A percentile compares a stretch with the other conserved stretches of the same genome.
Conservation (phyloP, 257 asterid species). For the Gentiana dahurica region DNA sequence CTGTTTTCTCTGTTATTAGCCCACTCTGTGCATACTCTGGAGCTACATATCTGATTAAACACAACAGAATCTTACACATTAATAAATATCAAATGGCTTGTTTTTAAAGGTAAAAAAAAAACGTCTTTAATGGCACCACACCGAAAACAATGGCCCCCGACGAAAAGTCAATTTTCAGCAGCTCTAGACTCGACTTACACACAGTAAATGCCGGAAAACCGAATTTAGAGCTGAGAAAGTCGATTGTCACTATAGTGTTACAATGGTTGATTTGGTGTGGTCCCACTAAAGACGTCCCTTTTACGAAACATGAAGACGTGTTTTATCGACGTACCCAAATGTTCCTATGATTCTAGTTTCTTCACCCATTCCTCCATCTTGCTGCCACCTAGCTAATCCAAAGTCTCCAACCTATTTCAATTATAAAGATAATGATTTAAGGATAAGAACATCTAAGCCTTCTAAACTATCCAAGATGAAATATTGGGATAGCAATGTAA, state of each 20-base stretch:
- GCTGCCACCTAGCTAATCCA: slow-evolving; percentile 76
- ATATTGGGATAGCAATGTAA: background rate
- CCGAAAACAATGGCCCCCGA: no score
- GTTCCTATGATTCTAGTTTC: slow-evolving; percentile 80
- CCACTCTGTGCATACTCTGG: slow-evolving; percentile 92
- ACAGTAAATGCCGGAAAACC: no score
- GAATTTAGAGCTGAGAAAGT: no score
- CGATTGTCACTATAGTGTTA: no score
- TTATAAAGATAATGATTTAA: background rate
- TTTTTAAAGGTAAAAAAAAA: no score
- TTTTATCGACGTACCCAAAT: slow-evolving; percentile 34
- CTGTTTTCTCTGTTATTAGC: slow-evolving; percentile 71
- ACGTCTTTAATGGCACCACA: no score
- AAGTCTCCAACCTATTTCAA: slow-evolving; percentile 73
- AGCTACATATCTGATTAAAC: slow-evolving; percentile 42
- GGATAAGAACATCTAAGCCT: background rate
- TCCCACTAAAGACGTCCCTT: no score
- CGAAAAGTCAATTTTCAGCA: no score
- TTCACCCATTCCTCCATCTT: slow-evolving; percentile 39
- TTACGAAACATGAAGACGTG: no score
- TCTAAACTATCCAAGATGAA: background rate
- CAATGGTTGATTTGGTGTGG: no score
- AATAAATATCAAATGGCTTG: no score
- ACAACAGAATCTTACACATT: background rate
- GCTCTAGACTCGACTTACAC: no score